Evolutionary conservation across 2,329 filamentous ascomycete genomes (phyloP), one percentile per base, ranked within the genome.

Genomic region (Sporothrix brunneoviolacea): DNA sequence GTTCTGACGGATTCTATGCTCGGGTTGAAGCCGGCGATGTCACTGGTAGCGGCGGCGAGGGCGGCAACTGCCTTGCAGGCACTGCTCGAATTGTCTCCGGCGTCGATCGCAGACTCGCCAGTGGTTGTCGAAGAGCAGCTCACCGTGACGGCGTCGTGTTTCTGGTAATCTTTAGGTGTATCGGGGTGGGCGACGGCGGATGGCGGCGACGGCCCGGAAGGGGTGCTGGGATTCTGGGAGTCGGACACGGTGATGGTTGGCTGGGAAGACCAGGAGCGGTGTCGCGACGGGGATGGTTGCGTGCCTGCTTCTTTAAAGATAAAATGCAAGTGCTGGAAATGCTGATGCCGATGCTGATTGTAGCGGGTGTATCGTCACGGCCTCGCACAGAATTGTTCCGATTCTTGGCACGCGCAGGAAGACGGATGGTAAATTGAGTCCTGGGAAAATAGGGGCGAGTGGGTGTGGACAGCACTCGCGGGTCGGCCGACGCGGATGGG

Each of bases 191-290:
- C 15, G 44, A 43, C 18, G 39, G 30, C 37, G 37, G 48, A 48
- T n/a, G 15, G 38, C 50, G 36, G 39, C 52, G 24, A 38, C 46
- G 47, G 51, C 49, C 49, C 46, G 43, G 51, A 16, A 16, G 8
- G 27, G 43, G 16, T 22, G 48, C 28, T 36, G 54, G 47, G 7
- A n/a, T 18, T 37, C 50, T 35, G 52, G 16, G 47, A 32, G 50
- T 51, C 52, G 48, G 54, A 56, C 54, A 56, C 54, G 55, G 45
- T 54, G 54, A 48, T 41, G 51, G 46, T 12, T 16, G 24, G 43
- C 7, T 15, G 41, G 19, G 41, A 35, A 33, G 19, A 24, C 36
- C 13, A 27, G 27, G 18, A 18, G 16, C 22, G 15, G 18, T 18
- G 45, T 8, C 15, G 12, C 10, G 22, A 3, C 27, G 22, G 21